Percentiles rank a stretch among this genome's conserved stretches.
Conservation (phyloP, 2,329 filamentous ascomycete genomes). For the Phialophora tarda region DNA sequence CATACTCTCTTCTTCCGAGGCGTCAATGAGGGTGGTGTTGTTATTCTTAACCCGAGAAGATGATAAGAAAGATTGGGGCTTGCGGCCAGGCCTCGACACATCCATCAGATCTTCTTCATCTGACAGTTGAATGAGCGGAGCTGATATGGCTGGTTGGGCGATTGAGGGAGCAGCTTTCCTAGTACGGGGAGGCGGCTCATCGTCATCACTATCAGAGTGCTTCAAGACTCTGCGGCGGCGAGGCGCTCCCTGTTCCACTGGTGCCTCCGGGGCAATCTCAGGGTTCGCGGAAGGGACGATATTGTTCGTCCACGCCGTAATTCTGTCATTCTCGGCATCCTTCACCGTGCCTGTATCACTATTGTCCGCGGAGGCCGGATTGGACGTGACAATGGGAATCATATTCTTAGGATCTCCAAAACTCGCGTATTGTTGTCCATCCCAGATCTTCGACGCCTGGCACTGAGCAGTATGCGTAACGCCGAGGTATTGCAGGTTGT, state of each 20-base stretch:
- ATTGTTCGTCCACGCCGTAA: constrained; percentile 35
- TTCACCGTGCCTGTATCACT: constrained; percentile 7
- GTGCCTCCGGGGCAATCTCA: constrained; percentile 30
- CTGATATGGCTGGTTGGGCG: not conserved
- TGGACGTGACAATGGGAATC: constrained; percentile 30
- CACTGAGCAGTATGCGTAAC: constrained; percentile 31
- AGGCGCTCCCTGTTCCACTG: constrained; percentile 26
- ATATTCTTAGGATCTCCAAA: constrained; percentile 42
- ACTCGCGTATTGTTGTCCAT: constrained; percentile 42
- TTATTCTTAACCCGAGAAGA: not conserved
- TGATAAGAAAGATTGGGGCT: not conserved
- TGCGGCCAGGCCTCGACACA: not conserved
- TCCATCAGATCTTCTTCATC: constrained; percentile 18
- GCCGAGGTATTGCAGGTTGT: constrained; percentile 16
- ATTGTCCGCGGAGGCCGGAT: constrained; percentile 9
- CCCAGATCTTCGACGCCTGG: constrained; percentile 44
- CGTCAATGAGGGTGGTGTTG: not conserved
- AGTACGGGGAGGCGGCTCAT: constrained; percentile 2
- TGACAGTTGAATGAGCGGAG: not conserved
- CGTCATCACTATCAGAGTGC: constrained; percentile 36
- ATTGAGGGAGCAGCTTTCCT: not conserved
- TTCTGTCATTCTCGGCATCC: constrained; percentile 23
- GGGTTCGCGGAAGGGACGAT: constrained; percentile 34
- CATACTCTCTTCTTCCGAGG: not conserved
- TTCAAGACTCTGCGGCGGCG: constrained; percentile 29